phyloP scores from a whole-genome alignment of 768 basidiomycete species.

The Trametes meyenii region DNA sequence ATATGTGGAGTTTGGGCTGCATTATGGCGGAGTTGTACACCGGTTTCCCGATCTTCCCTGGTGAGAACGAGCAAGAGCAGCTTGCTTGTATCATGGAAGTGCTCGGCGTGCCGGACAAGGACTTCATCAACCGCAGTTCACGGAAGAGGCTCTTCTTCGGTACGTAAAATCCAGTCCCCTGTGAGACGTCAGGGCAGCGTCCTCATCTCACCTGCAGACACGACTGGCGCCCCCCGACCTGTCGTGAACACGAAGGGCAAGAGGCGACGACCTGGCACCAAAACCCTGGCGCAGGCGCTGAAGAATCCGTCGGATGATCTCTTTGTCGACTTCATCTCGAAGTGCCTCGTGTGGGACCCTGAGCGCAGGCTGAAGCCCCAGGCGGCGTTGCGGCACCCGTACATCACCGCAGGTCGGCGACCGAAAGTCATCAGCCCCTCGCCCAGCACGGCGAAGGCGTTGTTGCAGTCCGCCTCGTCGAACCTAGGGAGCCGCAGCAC shows the following conservation, averaged over 20 bases:
- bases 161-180: conserved; percentile 39
- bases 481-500: conserved; percentile 55
- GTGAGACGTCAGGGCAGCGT: not conserved
- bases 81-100: conserved; percentile 99
- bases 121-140: conserved; percentile 91
- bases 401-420: conserved; percentile 70
- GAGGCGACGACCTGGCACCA: conserved; percentile 87
- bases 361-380: conserved; percentile 94
- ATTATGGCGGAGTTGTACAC: conserved; percentile 97
- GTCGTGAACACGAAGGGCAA: conserved; percentile 97
- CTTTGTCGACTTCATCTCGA: conserved; percentile 95
- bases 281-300: conserved; percentile 86
- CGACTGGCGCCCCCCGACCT: conserved; percentile 89
- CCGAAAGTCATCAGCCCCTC: conserved; percentile 47
- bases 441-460: conserved; percentile 53
- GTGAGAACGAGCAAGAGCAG: conserved; percentile 98
- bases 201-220: conserved; percentile 55
- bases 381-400: conserved; percentile 89
- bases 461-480: conserved; percentile 57
- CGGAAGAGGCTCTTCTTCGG: conserved; percentile 97
- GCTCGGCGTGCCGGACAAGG: conserved; percentile 92
- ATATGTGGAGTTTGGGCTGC: conserved; percentile 99
- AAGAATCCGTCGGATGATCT: conserved; percentile 86
- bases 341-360: conserved; percentile 98
- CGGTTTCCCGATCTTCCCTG: conserved; percentile 98